Conservation (phyloP, 106 monocot species). For the Platanthera guangdongensis region DNA sequence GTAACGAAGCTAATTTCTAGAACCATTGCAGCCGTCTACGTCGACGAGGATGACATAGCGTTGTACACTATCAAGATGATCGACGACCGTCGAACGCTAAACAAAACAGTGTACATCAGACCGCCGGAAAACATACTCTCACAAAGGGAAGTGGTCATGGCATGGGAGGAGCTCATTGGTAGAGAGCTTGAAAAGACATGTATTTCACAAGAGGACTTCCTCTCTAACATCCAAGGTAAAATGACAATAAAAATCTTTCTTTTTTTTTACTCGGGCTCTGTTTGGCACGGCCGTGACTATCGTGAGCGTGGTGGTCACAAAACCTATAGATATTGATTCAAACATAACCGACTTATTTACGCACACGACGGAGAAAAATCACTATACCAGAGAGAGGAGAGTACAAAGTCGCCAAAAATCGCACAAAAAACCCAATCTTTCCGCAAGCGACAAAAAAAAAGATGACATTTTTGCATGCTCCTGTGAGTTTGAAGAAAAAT, state of each 20-base stretch:
- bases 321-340: no score
- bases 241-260: neutral
- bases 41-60: slow-evolving; percentile 56
- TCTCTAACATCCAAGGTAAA: slow-evolving; percentile 28
- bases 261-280: neutral
- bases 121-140: slow-evolving; percentile 56
- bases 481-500: no score
- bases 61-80: slow-evolving; percentile 37
- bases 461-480: no score
- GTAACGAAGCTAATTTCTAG: no score
- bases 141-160: slow-evolving; percentile 32
- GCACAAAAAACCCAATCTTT: no score
- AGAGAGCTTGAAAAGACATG: slow-evolving; percentile 37
- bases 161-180: slow-evolving; percentile 53
- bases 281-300: no score
- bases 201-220: slow-evolving; percentile 39
- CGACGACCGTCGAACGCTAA: slow-evolving; percentile 35
- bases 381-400: no score
- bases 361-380: no score
- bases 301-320: no score
- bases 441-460: no score
- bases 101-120: slow-evolving; percentile 41
- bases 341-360: no score
- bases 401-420: no score
- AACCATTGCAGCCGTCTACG: slow-evolving; percentile 27